phyloP scores from a whole-genome alignment of 1,139 yeast genomes.

The Suhomyces ambrosiae region DNA sequence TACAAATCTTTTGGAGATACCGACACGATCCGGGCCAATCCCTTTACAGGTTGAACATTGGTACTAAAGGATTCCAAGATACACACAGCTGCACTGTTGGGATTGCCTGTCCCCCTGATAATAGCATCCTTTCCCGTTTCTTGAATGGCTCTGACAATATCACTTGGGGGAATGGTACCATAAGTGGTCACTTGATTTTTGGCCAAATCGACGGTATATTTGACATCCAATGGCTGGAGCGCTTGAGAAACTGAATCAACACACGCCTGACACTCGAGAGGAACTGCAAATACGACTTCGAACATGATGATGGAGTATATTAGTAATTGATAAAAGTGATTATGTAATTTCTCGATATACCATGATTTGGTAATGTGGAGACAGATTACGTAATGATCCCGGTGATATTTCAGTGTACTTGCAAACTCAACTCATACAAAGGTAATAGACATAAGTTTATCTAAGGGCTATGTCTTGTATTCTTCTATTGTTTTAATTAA shows the following conservation, averaged over 20 bases:
- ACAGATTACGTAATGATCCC: background rate
- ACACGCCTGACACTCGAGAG: constrained; percentile 73
- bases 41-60: constrained; percentile 65
- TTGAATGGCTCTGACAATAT: constrained; percentile 65
- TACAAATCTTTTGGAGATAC: constrained; percentile 52
- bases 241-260: constrained; percentile 60
- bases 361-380: background rate
- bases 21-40: constrained; percentile 84
- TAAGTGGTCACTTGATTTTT: constrained; percentile 62
- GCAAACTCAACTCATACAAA: too few relatives aligned
- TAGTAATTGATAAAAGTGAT: background rate
- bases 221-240: constrained; percentile 50
- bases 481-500: too few relatives aligned
- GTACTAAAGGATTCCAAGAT: constrained; percentile 73
- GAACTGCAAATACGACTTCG: constrained; percentile 76
- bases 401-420: too few relatives aligned
- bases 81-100: constrained; percentile 90
- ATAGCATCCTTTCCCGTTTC: constrained; percentile 83
- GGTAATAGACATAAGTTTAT: too few relatives aligned
- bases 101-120: constrained; percentile 85
- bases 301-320: constrained; percentile 20
- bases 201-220: constrained; percentile 53
- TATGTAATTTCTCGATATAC: too few relatives aligned
- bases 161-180: constrained; percentile 72
- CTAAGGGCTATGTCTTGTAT: too few relatives aligned